These are phyloP conservation scores for Colletotrichum sp. DNA, from an alignment of 2,329 filamentous ascomycete genomes.

Conservation along the genomic window DNA sequence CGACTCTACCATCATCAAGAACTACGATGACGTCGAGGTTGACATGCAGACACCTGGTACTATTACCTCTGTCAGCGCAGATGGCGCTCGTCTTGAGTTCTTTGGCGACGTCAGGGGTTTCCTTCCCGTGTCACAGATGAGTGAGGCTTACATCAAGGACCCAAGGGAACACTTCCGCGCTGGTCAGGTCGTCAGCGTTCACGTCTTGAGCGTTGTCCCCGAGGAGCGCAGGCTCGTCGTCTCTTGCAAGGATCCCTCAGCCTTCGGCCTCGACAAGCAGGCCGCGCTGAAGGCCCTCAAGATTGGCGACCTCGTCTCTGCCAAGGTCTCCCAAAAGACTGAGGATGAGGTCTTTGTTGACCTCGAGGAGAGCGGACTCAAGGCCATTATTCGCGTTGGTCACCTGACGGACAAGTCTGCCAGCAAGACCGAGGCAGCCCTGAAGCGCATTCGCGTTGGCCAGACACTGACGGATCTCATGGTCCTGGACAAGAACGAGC, in stretches of 20 bases:
- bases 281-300: slow-evolving; percentile 76
- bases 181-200: slow-evolving; percentile 91
- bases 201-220: slow-evolving; percentile 80
- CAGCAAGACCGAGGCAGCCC: slow-evolving; percentile 76
- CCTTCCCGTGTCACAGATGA: slow-evolving; percentile 95
- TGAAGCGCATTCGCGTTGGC: slow-evolving; percentile 84
- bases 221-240: slow-evolving; percentile 77
- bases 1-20: slow-evolving; percentile 78
- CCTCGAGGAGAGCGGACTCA: slow-evolving; percentile 74
- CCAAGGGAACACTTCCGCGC: slow-evolving; percentile 86
- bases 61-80: slow-evolving; percentile 78
- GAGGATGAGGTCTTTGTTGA: slow-evolving; percentile 80
- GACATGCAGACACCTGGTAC: slow-evolving; percentile 86
- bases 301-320: slow-evolving; percentile 77
- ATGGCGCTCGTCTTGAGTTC: slow-evolving; percentile 90
- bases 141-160: slow-evolving; percentile 91
- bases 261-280: slow-evolving; percentile 77
- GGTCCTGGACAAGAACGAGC: slow-evolving; percentile 83
- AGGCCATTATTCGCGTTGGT: slow-evolving; percentile 75
- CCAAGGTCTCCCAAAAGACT: slow-evolving; percentile 81
- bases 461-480: slow-evolving; percentile 83
- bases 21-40: slow-evolving; percentile 74
- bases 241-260: slow-evolving; percentile 88
- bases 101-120: slow-evolving; percentile 86
- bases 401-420: slow-evolving; percentile 86